Conservation (phyloP, 805 yeast species). For the Yarrowia yakushimensis region DNA sequence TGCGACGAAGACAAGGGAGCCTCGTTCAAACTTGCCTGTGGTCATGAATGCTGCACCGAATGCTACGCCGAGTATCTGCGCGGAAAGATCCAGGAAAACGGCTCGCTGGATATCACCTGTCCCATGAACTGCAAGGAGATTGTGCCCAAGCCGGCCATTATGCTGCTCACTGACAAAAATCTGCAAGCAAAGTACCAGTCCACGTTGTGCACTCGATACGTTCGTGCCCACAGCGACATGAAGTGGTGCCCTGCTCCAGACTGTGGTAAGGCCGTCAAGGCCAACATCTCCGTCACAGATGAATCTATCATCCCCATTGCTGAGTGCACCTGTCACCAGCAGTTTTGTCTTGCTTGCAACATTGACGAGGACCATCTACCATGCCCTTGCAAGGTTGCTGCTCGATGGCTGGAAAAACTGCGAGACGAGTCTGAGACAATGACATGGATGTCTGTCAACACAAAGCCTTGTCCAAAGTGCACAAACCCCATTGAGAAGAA, state of each 20-base stretch:
- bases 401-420: slow-evolving; percentile 73
- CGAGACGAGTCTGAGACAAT: slow-evolving; percentile 83
- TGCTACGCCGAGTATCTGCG: slow-evolving; percentile 66
- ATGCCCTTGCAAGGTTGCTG: slow-evolving; percentile 68
- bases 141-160: slow-evolving; percentile 38
- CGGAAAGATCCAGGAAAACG: slow-evolving; percentile 41
- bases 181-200: slow-evolving; percentile 32
- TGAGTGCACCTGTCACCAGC: slow-evolving; percentile 57
- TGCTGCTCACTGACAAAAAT: slow-evolving; percentile 39
- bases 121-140: slow-evolving; percentile 51
- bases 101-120: slow-evolving; percentile 52
- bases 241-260: slow-evolving; percentile 87
- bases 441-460: slow-evolving; percentile 80
- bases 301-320: slow-evolving; percentile 6
- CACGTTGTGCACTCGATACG: slow-evolving; percentile 42
- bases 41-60: slow-evolving; percentile 62
- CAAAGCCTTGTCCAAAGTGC: slow-evolving; percentile 86
- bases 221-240: slow-evolving; percentile 49
- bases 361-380: slow-evolving; percentile 73
- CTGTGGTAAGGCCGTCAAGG: slow-evolving; percentile 57
- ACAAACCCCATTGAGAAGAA: slow-evolving; percentile 76
- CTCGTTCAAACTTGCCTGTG: slow-evolving; percentile 58
- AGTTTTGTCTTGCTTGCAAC: slow-evolving; percentile 75
- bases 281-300: slow-evolving; percentile 48
- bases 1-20: slow-evolving; percentile 49